Evolutionary conservation across 1,139 yeast genomes (phyloP).

Genomic region (Suhomyces atakaporum): DNA sequence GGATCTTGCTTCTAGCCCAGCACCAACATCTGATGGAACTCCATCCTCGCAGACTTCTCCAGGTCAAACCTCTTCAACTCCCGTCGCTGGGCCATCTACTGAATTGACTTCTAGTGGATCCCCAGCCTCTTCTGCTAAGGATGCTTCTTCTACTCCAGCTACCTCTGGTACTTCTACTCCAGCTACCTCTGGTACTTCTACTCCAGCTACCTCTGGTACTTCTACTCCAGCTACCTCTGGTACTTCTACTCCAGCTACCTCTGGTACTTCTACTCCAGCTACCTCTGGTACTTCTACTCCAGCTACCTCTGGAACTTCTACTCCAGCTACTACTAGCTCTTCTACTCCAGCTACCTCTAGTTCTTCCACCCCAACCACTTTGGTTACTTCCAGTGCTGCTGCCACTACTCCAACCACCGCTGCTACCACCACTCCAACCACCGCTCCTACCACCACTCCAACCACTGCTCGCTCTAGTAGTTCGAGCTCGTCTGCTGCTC

Average conservation of each 20-base stretch:
- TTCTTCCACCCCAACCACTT: background rate
- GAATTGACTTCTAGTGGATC: constrained; percentile 7
- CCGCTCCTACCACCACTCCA: constrained; percentile 9
- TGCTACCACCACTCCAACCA: constrained; percentile 1
- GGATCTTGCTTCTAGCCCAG: too few species aligned
- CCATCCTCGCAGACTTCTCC: too few species aligned
- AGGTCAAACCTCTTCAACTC: constrained; percentile 2
- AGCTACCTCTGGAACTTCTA: constrained; percentile 11
- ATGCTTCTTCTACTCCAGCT: constrained; percentile 7
- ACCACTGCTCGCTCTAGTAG: constrained; percentile 15
- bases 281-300: constrained; percentile 3
- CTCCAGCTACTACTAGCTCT: constrained; percentile 12
- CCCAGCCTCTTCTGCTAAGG: constrained; percentile 8
- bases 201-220: constrained; percentile 13
- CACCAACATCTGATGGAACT: too few species aligned
- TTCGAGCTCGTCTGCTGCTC: constrained; percentile 14
- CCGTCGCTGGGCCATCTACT: constrained; percentile 2
- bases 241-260: constrained; percentile 1
- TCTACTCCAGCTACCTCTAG: constrained; percentile 4
- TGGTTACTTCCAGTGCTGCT: background rate
- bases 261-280: constrained; percentile 2
- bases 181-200: constrained; percentile 1
- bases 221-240: constrained; percentile 4
- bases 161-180: constrained; percentile 10
- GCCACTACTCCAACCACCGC: constrained; percentile 2